Base-by-base conservation (phyloP, 805 yeast species). In the Saccharomycopsis sp. region DNA sequence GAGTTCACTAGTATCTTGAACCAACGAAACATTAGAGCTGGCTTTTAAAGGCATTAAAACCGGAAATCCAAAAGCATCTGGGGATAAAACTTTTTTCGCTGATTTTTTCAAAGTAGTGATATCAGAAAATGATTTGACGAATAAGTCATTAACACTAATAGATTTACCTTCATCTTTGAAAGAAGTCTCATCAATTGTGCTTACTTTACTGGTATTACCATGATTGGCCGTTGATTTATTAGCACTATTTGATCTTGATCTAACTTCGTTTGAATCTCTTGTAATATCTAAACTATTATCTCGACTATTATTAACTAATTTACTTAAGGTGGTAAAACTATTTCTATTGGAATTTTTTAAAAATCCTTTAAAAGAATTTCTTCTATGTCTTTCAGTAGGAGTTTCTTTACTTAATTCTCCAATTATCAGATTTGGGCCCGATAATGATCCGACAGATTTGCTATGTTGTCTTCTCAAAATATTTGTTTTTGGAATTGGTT, bases 371-470 rank as follows among this genome's bases (percentile, higher is more conserved):
- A 41, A 31, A n/a, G 40, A 38, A 27, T 42, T 39, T 26, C 42
- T 27, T 34, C 46, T 34, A 17, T 42, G 33, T 13, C 21, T 10
- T 9, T 4, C 37, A 27, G 17, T 25, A 19, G 21, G 27, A 20
- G 27, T 21, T 12, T 41, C 36, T 20, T 15, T 20, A 17, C 6
- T 8, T 6, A 6, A 14, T 31, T 8, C 21, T 10, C 15, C 5
- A 10, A 23, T 8, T 23, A 10, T 10, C 31, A 14, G n/a, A 17
- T 15, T 17, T n/a, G n/a, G 21, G 5, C 17, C 10, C 5, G 21
- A 4, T 4, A 39, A 25, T 17, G 46, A 21, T 6, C 46, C 44
- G 15, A 42, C 39, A 10, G 46, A 42, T 21, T 42, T 42, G 34
- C 45, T 34, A 37, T 37, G 42, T 18, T 30, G 26, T 34, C 40